A percentile compares a stretch with the other conserved stretches of the same genome.
Evolutionary conservation across 106 monocot species (phyloP).

Genomic region (Dendrobium huoshanense): DNA sequence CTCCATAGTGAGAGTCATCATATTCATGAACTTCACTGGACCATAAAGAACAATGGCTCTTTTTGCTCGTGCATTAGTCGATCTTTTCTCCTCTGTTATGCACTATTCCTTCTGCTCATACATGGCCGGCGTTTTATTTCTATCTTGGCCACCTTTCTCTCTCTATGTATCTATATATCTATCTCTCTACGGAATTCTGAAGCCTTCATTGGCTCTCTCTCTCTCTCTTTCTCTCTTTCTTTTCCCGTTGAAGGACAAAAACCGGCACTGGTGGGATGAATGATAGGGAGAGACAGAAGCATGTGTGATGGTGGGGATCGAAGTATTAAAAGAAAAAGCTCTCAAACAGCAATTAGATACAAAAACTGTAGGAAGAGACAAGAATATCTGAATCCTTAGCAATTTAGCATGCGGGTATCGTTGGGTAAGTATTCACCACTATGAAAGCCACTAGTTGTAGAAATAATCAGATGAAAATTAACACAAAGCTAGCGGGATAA

Average conservation of each 20-base stretch:
- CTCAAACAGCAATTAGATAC: no score
- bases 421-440: no score
- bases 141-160: not conserved
- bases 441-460: no score
- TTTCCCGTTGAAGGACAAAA: not conserved
- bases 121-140: no score
- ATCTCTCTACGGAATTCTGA: not conserved
- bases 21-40: not conserved
- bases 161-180: not conserved
- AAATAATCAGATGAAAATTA: no score
- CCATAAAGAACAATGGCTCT: constrained; percentile 1
- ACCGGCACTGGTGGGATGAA: not conserved
- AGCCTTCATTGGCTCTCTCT: not conserved
- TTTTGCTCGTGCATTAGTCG: not conserved
- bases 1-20: not conserved
- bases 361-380: no score
- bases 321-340: not conserved
- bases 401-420: no score
- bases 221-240: not conserved
- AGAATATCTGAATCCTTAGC: no score
- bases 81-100: not conserved
- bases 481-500: no score
- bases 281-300: not conserved
- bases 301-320: not conserved
- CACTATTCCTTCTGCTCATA: no score